These are phyloP conservation scores for Pisolithus marmoratus DNA, from an alignment of 768 basidiomycete genomes.

Conservation along the genomic window DNA sequence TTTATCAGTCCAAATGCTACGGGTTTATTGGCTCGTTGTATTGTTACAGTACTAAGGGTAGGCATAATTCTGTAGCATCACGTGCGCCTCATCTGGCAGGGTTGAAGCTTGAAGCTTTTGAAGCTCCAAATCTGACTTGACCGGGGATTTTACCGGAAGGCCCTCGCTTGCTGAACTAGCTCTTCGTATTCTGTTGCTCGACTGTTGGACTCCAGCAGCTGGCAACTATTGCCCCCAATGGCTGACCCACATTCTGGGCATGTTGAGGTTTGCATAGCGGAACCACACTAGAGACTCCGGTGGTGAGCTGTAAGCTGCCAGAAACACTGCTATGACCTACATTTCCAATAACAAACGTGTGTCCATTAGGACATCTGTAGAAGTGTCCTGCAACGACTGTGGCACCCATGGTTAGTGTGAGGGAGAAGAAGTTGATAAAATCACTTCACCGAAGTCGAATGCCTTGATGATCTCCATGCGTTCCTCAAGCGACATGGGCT, in stretches of 20 bases:
- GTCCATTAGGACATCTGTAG: conserved; percentile 53
- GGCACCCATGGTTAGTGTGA: not conserved
- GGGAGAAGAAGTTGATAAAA: not conserved
- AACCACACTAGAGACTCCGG: conserved; percentile 47
- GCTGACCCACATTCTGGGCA: conserved; percentile 56
- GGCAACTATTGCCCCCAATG: conserved; percentile 47
- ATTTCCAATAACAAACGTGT: conserved; percentile 54
- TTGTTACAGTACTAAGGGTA: conserved; percentile 34
- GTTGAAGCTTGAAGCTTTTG: not conserved
- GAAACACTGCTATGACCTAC: conserved; percentile 23
- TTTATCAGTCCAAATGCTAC: not conserved
- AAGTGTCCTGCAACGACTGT: conserved; percentile 40
- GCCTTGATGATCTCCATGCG: conserved; percentile 44
- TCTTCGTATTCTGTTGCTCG: conserved; percentile 42
- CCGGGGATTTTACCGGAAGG: conserved; percentile 26
- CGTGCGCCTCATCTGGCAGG: not conserved
- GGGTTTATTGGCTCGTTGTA: conserved; percentile 63
- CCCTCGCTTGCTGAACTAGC: conserved; percentile 31
- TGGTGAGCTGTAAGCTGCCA: not conserved
- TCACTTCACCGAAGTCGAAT: conserved; percentile 40
- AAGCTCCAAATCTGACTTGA: conserved; percentile 4
- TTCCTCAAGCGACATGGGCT: conserved; percentile 49
- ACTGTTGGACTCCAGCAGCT: conserved; percentile 37
- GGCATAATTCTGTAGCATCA: too few species aligned
- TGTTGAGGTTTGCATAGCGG: conserved; percentile 39